Conservation (phyloP, 2,329 filamentous ascomycete genomes). For the Mycosphaerella sp. region DNA sequence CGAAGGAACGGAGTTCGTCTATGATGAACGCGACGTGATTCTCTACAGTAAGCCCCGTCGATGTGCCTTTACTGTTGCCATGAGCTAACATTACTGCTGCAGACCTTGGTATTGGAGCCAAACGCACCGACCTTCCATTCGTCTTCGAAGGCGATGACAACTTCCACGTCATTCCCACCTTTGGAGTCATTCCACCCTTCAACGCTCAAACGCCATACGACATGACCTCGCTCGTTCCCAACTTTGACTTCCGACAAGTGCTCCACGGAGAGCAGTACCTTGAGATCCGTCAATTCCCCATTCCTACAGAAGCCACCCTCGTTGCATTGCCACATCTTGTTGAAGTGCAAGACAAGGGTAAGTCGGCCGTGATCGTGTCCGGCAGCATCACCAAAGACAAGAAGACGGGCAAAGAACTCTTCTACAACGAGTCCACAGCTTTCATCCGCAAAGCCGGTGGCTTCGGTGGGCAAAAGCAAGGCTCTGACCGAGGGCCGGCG, state of each 20-base stretch:
- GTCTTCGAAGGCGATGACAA: conserved; percentile 86
- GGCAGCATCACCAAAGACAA: conserved; percentile 80
- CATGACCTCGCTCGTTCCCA: conserved; percentile 77
- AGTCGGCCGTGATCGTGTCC: conserved; percentile 73
- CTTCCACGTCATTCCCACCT: conserved; percentile 94
- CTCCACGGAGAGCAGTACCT: conserved; percentile 98
- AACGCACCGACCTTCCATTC: conserved; percentile 77
- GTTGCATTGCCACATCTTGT: conserved; percentile 73
- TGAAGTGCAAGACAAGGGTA: conserved; percentile 94
- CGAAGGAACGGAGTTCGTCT: conserved; percentile 70
- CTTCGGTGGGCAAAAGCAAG: conserved; percentile 78
- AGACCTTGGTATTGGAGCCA: conserved; percentile 84
- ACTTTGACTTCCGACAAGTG: conserved; percentile 98
- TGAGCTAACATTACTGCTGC: conserved; percentile 21
- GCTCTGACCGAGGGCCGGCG: conserved; percentile 67
- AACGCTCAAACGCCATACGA: conserved; percentile 73
- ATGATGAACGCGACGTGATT: conserved; percentile 79
- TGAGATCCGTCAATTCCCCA: conserved; percentile 84
- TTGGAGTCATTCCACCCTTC: conserved; percentile 92
- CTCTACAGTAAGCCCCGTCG: conserved; percentile 61
- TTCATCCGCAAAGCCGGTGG: conserved; percentile 89
- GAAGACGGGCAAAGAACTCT: conserved; percentile 78
- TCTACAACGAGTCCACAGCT: conserved; percentile 93
- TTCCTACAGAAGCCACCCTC: conserved; percentile 76
- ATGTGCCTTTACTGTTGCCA: background rate